Conservation (phyloP, 805 yeast species). For the Candida cerambycidarum region DNA sequence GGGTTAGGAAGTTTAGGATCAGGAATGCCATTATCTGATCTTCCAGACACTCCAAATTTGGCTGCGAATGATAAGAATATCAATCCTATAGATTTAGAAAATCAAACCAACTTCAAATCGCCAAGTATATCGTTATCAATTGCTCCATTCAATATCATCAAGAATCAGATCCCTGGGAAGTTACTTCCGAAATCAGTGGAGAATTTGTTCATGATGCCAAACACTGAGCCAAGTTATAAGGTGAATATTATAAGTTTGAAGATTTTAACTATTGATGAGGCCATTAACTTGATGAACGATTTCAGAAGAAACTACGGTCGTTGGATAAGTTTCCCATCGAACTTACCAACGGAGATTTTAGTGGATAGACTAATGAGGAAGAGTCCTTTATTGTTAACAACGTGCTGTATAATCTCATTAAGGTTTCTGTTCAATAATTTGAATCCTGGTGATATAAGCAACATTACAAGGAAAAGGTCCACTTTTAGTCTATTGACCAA, state of each 20-base stretch:
- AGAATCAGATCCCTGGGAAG: conserved; percentile 26
- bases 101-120: conserved; percentile 21
- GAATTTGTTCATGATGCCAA: conserved; percentile 24
- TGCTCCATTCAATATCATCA: conserved; percentile 46
- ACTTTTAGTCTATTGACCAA: conserved; percentile 45
- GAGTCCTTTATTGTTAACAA: conserved; percentile 65
- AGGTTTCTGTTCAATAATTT: conserved; percentile 43
- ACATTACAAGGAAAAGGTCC: conserved; percentile 20
- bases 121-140: conserved; percentile 37
- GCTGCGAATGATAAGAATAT: conserved; percentile 17
- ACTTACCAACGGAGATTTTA: conserved; percentile 46
- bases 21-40: not conserved
- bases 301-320: conserved; percentile 70
- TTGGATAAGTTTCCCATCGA: conserved; percentile 73
- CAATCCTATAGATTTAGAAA: conserved; percentile 23
- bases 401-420: conserved; percentile 62
- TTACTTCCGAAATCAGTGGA: conserved; percentile 37
- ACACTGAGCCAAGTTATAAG: conserved; percentile 10
- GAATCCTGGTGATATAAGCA: conserved; percentile 26
- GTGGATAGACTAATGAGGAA: conserved; percentile 47
- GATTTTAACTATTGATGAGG: conserved; percentile 49
- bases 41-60: conserved; percentile 25
- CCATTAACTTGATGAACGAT: conserved; percentile 49
- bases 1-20: conserved; percentile 1
- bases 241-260: conserved; percentile 54